phyloP scores from a whole-genome alignment of 2,329 filamentous ascomycete species.

The Colletotrichum tamarilloi region DNA sequence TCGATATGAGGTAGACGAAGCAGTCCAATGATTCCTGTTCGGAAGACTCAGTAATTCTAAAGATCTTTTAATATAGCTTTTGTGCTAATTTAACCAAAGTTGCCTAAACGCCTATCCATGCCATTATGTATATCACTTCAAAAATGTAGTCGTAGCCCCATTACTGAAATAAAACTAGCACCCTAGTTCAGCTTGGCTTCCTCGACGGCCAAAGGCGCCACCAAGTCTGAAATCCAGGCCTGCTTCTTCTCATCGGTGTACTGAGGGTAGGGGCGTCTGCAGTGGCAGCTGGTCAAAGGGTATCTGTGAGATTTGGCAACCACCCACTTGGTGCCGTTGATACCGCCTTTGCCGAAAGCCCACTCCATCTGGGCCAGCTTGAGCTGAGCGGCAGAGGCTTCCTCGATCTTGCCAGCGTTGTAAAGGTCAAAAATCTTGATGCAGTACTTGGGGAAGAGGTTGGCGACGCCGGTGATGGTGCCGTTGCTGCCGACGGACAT shows the following conservation, averaged over 20 bases:
- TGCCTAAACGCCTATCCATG: neutral
- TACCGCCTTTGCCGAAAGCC: constrained; percentile 68
- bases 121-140: neutral
- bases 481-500: constrained; percentile 69
- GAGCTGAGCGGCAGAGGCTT: constrained; percentile 61
- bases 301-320: constrained; percentile 66
- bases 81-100: neutral
- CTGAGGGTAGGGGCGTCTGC: constrained; percentile 64
- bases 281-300: constrained; percentile 60
- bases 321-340: constrained; percentile 71
- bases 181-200: constrained; percentile 33
- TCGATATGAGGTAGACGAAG: neutral
- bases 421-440: constrained; percentile 61
- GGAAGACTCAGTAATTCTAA: neutral
- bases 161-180: neutral
- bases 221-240: constrained; percentile 43
- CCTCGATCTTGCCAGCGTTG: constrained; percentile 55
- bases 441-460: constrained; percentile 68
- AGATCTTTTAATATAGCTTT: neutral
- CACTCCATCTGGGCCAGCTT: constrained; percentile 64
- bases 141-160: neutral
- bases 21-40: neutral
- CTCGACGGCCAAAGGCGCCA: constrained; percentile 29
- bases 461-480: constrained; percentile 71
- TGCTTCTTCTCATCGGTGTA: constrained; percentile 51